Base-by-base conservation (phyloP, 2,329 filamentous ascomycete genomes). In the Meredithiella fracta region DNA sequence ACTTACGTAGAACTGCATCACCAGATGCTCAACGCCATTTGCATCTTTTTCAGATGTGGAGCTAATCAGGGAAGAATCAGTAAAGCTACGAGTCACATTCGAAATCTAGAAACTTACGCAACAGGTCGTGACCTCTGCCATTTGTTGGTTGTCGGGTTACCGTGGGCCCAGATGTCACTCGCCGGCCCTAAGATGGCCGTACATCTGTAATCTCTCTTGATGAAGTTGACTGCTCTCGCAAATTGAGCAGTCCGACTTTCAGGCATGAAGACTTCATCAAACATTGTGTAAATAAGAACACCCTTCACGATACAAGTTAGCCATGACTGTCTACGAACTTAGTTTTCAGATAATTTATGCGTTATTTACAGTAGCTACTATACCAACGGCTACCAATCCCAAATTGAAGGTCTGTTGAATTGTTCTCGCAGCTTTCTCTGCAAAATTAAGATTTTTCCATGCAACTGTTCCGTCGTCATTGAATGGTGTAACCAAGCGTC, bases 391-490 rank as follows among this genome's bases (percentile, higher is more conserved):
- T 7, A 96, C 80, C 60, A 96, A 69, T 61, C 83, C 76, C 61
- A 95, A 80, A 68, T 97, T 96, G 72, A 94, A 84, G 15, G 83
- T 85, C 68, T 96, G 91, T 68, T 96, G 90, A 0, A 87, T 91
- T 7, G 88, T 86, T 40, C 91, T 79, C 23, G 84, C 85, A 2
- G 82, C 81, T 68, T 95, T 96, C 67, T 96, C 91, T 51, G 72
- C 72, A 0, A 70, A 72, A 0, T 83, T 88, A 1, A 97, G 76
- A 55, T 92, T 75, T 2, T 73, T 76, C 91, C 91, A 97, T 3
- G 81, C 79, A 1, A 95, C 81, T 60, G 77, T 76, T 6, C 91
- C 91, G 64, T 88, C 85, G 63, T 96, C 91, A 63, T 88, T 92
- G 64, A 90, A 82, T 0, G 91, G 78, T 0, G 89, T 95, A 25